phyloP scores from a whole-genome alignment of 768 basidiomycete genomes.

The Multifurca ochricompacta region DNA sequence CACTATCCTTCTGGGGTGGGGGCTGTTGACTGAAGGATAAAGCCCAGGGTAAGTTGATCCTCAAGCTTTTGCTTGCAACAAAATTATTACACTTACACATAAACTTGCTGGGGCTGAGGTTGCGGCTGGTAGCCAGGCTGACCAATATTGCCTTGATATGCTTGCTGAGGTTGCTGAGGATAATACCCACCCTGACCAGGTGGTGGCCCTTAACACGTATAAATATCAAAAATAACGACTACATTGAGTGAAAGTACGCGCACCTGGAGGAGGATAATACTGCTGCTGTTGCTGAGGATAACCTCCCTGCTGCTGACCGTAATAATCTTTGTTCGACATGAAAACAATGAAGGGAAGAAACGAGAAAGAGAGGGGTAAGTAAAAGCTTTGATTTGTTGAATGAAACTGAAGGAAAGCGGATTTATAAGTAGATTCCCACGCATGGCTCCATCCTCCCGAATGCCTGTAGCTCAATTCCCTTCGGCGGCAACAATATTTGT shows the following conservation, averaged over 20 bases:
- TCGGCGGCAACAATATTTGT: too few relatives aligned
- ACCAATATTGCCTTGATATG: conserved; percentile 45
- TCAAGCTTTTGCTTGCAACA: not conserved
- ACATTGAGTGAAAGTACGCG: conserved; percentile 14
- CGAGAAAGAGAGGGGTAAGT: not conserved
- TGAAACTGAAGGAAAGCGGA: not conserved
- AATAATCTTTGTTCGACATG: conserved; percentile 70
- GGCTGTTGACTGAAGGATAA: conserved; percentile 37
- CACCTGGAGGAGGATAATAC: conserved; percentile 49
- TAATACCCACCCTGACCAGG: conserved; percentile 65
- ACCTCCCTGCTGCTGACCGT: conserved; percentile 32
- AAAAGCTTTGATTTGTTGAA: too few relatives aligned
- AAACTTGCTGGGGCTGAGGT: conserved; percentile 71
- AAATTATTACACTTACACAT: conserved; percentile 50
- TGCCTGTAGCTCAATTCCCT: too few relatives aligned
- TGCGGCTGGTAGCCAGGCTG: conserved; percentile 46
- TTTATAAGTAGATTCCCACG: conserved; percentile 15
- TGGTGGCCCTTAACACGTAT: conserved; percentile 36
- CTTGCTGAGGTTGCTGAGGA: conserved; percentile 64
- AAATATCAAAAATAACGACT: conserved; percentile 22
- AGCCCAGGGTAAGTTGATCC: conserved; percentile 20
- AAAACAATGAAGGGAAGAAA: conserved; percentile 13
- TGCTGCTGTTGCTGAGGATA: conserved; percentile 39
- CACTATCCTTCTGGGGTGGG: conserved; percentile 37
- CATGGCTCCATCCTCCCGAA: too few relatives aligned